Conservation (phyloP, 2,329 filamentous ascomycete genomes). For the Pestalotiopsis sp. region DNA sequence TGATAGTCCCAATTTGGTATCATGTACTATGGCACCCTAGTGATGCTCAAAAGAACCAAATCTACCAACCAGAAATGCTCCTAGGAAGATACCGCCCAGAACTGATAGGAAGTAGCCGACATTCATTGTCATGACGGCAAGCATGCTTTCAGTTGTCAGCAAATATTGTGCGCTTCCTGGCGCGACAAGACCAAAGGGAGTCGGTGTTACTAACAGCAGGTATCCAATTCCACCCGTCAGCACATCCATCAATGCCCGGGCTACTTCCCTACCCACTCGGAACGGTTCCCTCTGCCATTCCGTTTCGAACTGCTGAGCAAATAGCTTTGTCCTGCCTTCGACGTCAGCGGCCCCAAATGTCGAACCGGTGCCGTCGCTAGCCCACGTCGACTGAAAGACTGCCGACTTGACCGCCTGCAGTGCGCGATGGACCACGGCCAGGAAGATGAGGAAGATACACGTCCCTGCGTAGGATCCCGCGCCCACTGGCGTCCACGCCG, state of each 20-base stretch:
- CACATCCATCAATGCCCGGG: slow-evolving; percentile 57
- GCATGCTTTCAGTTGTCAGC: slow-evolving; percentile 56
- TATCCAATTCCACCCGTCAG: slow-evolving; percentile 62
- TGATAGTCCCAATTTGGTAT: neutral
- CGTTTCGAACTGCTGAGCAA: neutral
- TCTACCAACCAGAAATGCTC: neutral
- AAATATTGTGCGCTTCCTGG: neutral
- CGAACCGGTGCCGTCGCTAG: neutral
- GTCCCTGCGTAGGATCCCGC: slow-evolving; percentile 64
- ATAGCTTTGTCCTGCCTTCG: neutral
- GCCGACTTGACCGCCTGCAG: slow-evolving; percentile 56
- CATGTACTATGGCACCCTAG: neutral
- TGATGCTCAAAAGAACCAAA: neutral
- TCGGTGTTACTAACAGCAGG: slow-evolving; percentile 58
- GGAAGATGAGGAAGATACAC: slow-evolving; percentile 66
- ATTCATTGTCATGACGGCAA: slow-evolving; percentile 72
- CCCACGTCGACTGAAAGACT: neutral
- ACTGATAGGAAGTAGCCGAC: slow-evolving; percentile 70
- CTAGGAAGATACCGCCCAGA: slow-evolving; percentile 58
- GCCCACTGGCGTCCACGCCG: slow-evolving; percentile 58
- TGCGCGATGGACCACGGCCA: slow-evolving; percentile 57
- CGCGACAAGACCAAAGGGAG: neutral
- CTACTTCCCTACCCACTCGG: slow-evolving; percentile 62
- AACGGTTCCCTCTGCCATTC: neutral
- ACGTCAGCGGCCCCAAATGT: neutral